A percentile compares a stretch with the other conserved stretches of the same genome.
phyloP scores from a whole-genome alignment of 352 stramenopile species.

The Phytopythium cucurbitacearum region DNA sequence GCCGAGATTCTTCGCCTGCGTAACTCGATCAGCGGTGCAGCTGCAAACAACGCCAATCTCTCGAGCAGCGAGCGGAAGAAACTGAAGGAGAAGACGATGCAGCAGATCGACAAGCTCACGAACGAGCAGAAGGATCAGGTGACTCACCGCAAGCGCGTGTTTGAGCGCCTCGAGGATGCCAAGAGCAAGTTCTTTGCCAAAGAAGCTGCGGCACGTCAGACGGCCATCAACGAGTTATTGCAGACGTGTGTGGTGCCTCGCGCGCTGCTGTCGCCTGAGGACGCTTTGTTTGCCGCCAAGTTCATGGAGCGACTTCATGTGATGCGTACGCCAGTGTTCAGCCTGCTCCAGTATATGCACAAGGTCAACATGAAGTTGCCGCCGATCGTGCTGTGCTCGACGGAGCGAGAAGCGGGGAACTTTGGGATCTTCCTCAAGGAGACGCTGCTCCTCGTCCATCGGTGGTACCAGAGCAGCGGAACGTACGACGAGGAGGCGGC shows the following conservation, averaged over 20 bases:
- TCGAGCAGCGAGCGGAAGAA: constrained; percentile 73
- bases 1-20: constrained; percentile 72
- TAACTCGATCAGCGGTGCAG: constrained; percentile 35
- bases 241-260: constrained; percentile 80
- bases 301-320: constrained; percentile 82
- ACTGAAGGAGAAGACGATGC: constrained; percentile 69
- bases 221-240: constrained; percentile 61
- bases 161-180: constrained; percentile 66
- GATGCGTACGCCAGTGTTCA: constrained; percentile 69
- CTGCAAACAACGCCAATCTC: constrained; percentile 23
- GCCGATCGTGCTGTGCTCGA: constrained; percentile 75
- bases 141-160: constrained; percentile 78
- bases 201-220: constrained; percentile 32
- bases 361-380: constrained; percentile 75
- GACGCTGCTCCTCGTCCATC: constrained; percentile 57
- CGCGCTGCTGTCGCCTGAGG: constrained; percentile 73
- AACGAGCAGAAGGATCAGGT: constrained; percentile 88
- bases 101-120: constrained; percentile 78
- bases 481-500: constrained; percentile 81
- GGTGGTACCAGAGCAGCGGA: constrained; percentile 75
- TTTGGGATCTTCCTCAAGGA: constrained; percentile 87
- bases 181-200: constrained; percentile 64
- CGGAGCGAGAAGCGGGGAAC: constrained; percentile 79
- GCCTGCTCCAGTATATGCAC: constrained; percentile 79
- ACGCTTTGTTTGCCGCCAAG: constrained; percentile 80